Conservation (phyloP, 495 filamentous ascomycete species). For the Penicilliopsis zonata region DNA sequence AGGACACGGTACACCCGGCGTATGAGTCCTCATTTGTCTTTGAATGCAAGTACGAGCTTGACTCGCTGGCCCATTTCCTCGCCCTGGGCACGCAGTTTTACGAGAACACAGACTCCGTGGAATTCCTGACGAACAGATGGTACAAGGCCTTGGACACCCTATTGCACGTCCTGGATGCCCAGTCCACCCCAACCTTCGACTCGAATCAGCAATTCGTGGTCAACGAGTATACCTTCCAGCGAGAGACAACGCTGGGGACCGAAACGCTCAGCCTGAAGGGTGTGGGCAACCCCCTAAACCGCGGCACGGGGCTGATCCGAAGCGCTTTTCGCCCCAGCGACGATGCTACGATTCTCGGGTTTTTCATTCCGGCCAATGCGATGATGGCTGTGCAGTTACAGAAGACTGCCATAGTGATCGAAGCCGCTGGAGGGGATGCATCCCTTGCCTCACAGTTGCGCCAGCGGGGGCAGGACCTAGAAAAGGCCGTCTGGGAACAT, state of each 20-base stretch:
- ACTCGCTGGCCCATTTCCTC: constrained; percentile 89
- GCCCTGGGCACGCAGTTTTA: constrained; percentile 77
- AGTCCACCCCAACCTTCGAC: constrained; percentile 72
- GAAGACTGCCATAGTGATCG: constrained; percentile 58
- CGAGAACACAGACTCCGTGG: constrained; percentile 60
- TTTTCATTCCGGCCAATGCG: constrained; percentile 93
- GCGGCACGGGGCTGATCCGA: constrained; percentile 72
- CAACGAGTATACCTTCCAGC: constrained; percentile 81
- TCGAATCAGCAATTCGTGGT: constrained; percentile 44
- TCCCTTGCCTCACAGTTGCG: constrained; percentile 42
- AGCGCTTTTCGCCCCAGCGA: constrained; percentile 95
- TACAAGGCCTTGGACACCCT: constrained; percentile 65
- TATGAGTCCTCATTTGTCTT: constrained; percentile 81
- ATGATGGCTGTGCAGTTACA: constrained; percentile 89
- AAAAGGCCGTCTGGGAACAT: constrained; percentile 70
- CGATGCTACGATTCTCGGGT: constrained; percentile 91
- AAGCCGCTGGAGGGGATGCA: constrained; percentile 37
- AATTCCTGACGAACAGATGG: constrained; percentile 72
- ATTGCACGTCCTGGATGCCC: constrained; percentile 59
- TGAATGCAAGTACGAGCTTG: constrained; percentile 98
- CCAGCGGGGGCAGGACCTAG: constrained; percentile 55
- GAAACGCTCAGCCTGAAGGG: constrained; percentile 80
- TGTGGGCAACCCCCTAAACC: constrained; percentile 80
- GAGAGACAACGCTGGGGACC: constrained; percentile 67
- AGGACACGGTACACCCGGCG: constrained; percentile 72